Conservation (phyloP, 768 basidiomycete genomes). For the Suillus ampliporus region DNA sequence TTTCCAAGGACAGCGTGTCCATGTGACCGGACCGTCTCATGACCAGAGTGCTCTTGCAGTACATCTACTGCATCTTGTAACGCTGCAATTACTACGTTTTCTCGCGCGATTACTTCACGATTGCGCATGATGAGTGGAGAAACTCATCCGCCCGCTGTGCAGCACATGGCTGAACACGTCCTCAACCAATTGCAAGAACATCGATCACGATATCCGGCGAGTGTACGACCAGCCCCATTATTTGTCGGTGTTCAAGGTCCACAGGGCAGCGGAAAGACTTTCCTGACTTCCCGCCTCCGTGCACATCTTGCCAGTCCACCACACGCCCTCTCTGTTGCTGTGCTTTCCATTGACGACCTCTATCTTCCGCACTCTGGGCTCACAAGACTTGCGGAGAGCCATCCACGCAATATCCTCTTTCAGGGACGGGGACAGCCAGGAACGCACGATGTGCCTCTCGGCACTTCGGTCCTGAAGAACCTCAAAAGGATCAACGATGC, state of each 20-base stretch:
- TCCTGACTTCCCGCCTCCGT: constrained; percentile 65
- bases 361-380: constrained; percentile 79
- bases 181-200: constrained; percentile 40
- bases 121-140: constrained; percentile 1
- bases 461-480: constrained; percentile 52
- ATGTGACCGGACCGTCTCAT: constrained; percentile 14
- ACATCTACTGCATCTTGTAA: not conserved
- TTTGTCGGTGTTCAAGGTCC: constrained; percentile 92
- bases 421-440: constrained; percentile 91
- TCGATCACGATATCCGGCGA: constrained; percentile 25
- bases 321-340: constrained; percentile 58
- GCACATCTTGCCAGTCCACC: constrained; percentile 48
- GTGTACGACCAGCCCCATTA: constrained; percentile 53
- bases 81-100: not conserved
- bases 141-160: constrained; percentile 40
- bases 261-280: constrained; percentile 94
- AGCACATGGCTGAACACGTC: constrained; percentile 46
- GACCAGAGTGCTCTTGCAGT: not conserved
- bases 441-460: constrained; percentile 84
- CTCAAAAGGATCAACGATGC: constrained; percentile 50
- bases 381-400: constrained; percentile 51
- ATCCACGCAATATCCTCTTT: constrained; percentile 68
- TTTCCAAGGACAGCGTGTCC: not conserved
- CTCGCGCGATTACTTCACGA: not conserved
- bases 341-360: constrained; percentile 84